Percentiles rank a stretch among this genome's conserved stretches.
Conservation (phyloP, 176 grass and related monocot species). For the Cocos nucifera region DNA sequence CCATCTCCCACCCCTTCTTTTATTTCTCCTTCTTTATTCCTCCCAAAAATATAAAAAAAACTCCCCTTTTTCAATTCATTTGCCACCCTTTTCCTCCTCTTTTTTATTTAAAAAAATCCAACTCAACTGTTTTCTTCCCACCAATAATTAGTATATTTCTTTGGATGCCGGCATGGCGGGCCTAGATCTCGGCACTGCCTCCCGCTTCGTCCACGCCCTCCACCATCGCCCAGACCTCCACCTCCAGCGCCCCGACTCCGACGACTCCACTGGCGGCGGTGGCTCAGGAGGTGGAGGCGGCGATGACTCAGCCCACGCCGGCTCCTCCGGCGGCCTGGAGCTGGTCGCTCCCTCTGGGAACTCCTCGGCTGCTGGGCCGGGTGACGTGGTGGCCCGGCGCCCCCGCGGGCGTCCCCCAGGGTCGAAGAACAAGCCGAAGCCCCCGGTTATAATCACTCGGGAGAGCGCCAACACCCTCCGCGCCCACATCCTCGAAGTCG, state of each 20-base stretch:
- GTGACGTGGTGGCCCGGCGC: conserved; percentile 31
- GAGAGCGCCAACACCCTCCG: conserved; percentile 93
- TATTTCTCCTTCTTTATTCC: conserved; percentile 13
- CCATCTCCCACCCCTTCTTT: conserved; percentile 36
- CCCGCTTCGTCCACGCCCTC: conserved; percentile 59
- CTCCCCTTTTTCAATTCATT: conserved; percentile 22
- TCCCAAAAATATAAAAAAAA: conserved; percentile 29
- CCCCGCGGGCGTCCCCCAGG: conserved; percentile 77
- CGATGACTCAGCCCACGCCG: too few species aligned
- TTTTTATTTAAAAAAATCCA: conserved; percentile 36
- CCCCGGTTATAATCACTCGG: conserved; percentile 92
- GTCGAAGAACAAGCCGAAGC: conserved; percentile 97
- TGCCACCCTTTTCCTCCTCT: conserved; percentile 12
- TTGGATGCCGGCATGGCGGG: conserved; percentile 53
- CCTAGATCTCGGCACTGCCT: conserved; percentile 80
- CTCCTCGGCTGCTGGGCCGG: too few species aligned
- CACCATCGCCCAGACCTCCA: conserved; percentile 24
- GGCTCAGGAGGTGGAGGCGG: too few species aligned
- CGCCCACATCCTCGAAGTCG: conserved; percentile 85
- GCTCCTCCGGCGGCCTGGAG: too few species aligned
- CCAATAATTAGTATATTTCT: not conserved
- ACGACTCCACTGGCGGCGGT: not conserved
- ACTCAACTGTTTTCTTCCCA: conserved; percentile 37
- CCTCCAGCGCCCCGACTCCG: conserved; percentile 11
- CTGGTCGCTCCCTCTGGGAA: too few species aligned